A percentile compares a stretch with the other conserved stretches of the same genome.
phyloP scores from a whole-genome alignment of 306 rosid species.

The Lathyrus aphaca region DNA sequence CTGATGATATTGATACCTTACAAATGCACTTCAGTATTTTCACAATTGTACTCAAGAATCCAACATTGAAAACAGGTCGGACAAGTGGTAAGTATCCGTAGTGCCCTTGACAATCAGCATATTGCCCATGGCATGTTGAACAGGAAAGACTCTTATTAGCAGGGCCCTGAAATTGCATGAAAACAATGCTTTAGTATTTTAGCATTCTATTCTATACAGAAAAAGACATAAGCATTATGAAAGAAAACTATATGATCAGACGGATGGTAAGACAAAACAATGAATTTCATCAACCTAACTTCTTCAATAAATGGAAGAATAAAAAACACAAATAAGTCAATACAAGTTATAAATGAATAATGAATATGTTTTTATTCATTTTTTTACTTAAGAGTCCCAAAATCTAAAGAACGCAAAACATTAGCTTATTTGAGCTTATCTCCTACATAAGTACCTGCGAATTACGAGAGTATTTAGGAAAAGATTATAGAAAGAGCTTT shows the following conservation, averaged over 20 bases:
- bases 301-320: neutral
- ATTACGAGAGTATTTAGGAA: too few relatives aligned
- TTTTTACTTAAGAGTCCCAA: neutral
- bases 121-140: constrained; percentile 73
- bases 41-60: constrained; percentile 57
- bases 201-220: constrained; percentile 25
- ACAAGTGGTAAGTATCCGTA: constrained; percentile 71
- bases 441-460: neutral
- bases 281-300: neutral
- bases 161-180: constrained; percentile 64
- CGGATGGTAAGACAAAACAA: constrained; percentile 5
- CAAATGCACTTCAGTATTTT: constrained; percentile 88
- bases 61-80: constrained; percentile 80
- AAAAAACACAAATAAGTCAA: neutral
- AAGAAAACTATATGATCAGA: constrained; percentile 16
- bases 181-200: neutral
- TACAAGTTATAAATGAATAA: neutral
- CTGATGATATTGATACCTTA: constrained; percentile 58
- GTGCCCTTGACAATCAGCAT: constrained; percentile 78
- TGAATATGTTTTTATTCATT: neutral
- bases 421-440: neutral
- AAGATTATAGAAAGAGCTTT: neutral
- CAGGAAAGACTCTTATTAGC: constrained; percentile 63
- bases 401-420: neutral
- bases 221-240: constrained; percentile 10